Conservation (phyloP, 2,329 filamentous ascomycete species). For the Zarea fungicola region DNA sequence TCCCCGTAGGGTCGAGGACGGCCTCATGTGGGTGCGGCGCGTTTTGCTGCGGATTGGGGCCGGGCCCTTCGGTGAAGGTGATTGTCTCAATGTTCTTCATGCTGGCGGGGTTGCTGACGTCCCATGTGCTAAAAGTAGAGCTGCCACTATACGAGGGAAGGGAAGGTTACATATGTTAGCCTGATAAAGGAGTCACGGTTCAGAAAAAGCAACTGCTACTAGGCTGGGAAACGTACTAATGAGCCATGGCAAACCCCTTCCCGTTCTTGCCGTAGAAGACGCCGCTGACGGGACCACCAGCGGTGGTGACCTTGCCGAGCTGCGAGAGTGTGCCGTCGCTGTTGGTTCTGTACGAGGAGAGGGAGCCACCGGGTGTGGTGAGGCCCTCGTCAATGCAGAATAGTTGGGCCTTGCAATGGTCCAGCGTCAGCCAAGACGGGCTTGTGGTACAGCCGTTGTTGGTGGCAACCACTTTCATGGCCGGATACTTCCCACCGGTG, state of each 20-base stretch:
- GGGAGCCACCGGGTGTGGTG: slow-evolving; percentile 39
- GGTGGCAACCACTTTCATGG: slow-evolving; percentile 30
- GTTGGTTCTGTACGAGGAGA: slow-evolving; percentile 37
- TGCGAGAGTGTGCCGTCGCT: slow-evolving; percentile 33
- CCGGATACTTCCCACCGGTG: slow-evolving; percentile 30
- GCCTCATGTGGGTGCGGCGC: slow-evolving; percentile 59
- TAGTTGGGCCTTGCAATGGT: slow-evolving; percentile 42
- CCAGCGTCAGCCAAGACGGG: slow-evolving; percentile 57
- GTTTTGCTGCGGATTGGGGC: slow-evolving; percentile 45
- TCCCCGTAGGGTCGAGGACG: slow-evolving; percentile 58
- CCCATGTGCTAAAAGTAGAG: slow-evolving; percentile 40
- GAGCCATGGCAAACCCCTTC: slow-evolving; percentile 33
- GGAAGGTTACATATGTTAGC: too few species aligned
- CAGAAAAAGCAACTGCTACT: too few species aligned
- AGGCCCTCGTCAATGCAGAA: slow-evolving; percentile 59
- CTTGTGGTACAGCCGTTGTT: slow-evolving; percentile 46
- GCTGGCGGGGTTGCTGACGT: slow-evolving; percentile 33
- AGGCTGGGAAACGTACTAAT: slow-evolving; percentile 43
- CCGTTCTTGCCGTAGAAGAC: slow-evolving; percentile 38
- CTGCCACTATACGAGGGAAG: slow-evolving; percentile 34
- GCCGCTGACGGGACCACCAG: slow-evolving; percentile 39
- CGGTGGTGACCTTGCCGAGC: slow-evolving; percentile 30
- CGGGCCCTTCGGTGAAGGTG: slow-evolving; percentile 34
- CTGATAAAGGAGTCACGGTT: too few species aligned
- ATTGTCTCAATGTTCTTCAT: slow-evolving; percentile 33